Base-by-base conservation (phyloP, 2,329 filamentous ascomycete genomes). In the Colletotrichum musicola region DNA sequence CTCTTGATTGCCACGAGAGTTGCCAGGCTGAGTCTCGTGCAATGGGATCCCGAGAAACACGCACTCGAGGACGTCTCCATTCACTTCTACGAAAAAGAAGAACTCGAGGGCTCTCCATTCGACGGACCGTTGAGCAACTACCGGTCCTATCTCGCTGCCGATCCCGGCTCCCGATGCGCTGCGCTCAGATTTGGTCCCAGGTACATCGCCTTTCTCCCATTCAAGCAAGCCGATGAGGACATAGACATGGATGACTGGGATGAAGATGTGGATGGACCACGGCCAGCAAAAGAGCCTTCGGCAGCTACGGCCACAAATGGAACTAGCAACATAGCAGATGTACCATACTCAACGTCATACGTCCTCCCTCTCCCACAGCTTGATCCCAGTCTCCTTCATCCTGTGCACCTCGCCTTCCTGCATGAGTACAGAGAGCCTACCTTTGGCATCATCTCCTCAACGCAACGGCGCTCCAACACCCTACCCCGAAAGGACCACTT, bases 401-500 rank as follows among this genome's bases (percentile, higher is more conserved):
- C 95, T 56, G 90, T 98, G 75, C 93, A 97, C 77, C 89, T 99
- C 76, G 91, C 93, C 63, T 99, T 99, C 79, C 84, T 99, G 72
- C 89, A 98, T 85, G 95, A 98, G 82, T 99, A 99, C 80, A 91
- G 96, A 79, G 96, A 98, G 80, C 95, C 96, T 13, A 99, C 96
- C 0, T 97, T 99, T 82, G 96, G 95, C 64, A 95, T 99, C 69
- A 85, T 99, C 49, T 96, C 94, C 54, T 93, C 95, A 1, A 90
- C 90, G 60, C 84, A 89, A 71, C 86, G 90, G 42, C 89, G 91
- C 14, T 95, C 94, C n/a, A 85, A 87, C 63, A 91, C 93, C 3
- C 84, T 98, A 61, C 92, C 94, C 75, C 89, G 94, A 72, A 96
- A 92, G 76, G 96, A 99, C 77, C 89, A 93, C 73, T 84, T 97